Evolutionary conservation across 2,329 filamentous ascomycete genomes (phyloP).

Genomic region (Monilinia fructicola): DNA sequence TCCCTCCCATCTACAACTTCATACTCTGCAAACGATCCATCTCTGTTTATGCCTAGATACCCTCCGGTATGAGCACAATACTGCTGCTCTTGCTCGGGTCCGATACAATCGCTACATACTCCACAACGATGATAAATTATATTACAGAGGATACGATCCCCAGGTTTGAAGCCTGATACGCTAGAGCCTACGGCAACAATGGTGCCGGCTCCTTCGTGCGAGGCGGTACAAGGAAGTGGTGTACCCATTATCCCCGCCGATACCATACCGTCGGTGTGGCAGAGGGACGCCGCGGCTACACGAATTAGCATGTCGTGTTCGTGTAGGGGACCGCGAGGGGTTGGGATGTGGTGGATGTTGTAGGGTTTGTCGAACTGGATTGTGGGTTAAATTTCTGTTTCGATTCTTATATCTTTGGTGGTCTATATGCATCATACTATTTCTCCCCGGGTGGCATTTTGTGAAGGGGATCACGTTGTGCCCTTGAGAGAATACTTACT

Average conservation of each 20-base stretch:
- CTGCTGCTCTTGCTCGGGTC: slow-evolving; percentile 50
- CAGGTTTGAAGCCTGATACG: slow-evolving; percentile 38
- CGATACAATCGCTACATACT: slow-evolving; percentile 52
- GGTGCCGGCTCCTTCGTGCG: slow-evolving; percentile 40
- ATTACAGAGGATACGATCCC: slow-evolving; percentile 53
- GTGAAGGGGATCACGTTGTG: not conserved
- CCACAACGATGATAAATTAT: slow-evolving; percentile 55
- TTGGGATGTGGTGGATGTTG: slow-evolving; percentile 49
- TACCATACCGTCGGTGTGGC: slow-evolving; percentile 63
- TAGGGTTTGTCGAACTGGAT: slow-evolving; percentile 54
- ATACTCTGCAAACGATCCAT: slow-evolving; percentile 60
- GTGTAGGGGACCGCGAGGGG: slow-evolving; percentile 46
- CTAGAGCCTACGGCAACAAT: slow-evolving; percentile 40
- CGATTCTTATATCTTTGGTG: not conserved
- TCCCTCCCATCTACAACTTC: slow-evolving; percentile 50
- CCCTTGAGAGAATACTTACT: slow-evolving; percentile 33
- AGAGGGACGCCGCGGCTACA: slow-evolving; percentile 56
- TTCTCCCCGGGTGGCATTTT: too few species aligned
- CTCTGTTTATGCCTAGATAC: slow-evolving; percentile 49
- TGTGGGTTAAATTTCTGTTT: slow-evolving; percentile 6
- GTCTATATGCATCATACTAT: not conserved
- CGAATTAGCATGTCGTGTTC: slow-evolving; percentile 58
- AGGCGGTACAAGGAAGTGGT: slow-evolving; percentile 52
- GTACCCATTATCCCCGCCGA: slow-evolving; percentile 49
- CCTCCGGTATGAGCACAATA: slow-evolving; percentile 51